Evolutionary conservation across 768 basidiomycete genomes (phyloP).

Genomic region (Coprinopsis marcescibilis): DNA sequence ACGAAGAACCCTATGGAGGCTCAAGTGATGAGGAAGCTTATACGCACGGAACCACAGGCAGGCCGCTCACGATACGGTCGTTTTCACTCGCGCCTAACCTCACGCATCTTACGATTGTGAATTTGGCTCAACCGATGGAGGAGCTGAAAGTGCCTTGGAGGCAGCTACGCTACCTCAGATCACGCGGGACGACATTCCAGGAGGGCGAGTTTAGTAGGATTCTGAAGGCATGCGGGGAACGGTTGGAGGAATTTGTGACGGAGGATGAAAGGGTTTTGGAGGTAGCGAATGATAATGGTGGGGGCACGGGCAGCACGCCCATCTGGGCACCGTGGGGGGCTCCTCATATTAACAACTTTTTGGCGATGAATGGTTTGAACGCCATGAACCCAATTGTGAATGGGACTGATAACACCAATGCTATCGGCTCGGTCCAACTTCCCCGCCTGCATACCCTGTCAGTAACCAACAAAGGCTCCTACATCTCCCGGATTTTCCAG

Average conservation of each 20-base stretch:
- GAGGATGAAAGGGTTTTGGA: constrained; percentile 20
- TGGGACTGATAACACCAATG: neutral
- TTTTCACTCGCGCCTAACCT: constrained; percentile 19
- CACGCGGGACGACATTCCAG: constrained; percentile 15
- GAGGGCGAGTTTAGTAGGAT: constrained; percentile 22
- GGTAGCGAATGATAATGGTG: too few relatives aligned
- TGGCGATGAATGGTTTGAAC: constrained; percentile 9
- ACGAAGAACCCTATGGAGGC: too few relatives aligned
- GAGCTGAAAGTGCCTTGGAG: constrained; percentile 19
- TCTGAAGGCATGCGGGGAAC: constrained; percentile 10
- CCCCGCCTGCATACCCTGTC: constrained; percentile 16
- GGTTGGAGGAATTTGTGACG: constrained; percentile 16
- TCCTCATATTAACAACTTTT: too few relatives aligned
- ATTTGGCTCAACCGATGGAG: constrained; percentile 15
- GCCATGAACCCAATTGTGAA: constrained; percentile 1
- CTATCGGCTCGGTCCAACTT: constrained; percentile 8
- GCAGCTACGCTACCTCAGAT: constrained; percentile 17
- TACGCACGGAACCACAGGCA: constrained; percentile 5
- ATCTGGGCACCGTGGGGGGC: too few relatives aligned
- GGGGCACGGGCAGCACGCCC: too few relatives aligned
- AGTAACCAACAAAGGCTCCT: constrained; percentile 19
- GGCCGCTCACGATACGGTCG: constrained; percentile 15
- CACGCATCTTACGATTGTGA: constrained; percentile 10
- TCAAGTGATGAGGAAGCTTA: constrained; percentile 1
- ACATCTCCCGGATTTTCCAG: constrained; percentile 18